phyloP scores from a whole-genome alignment of 2,329 filamentous ascomycete species.

The Diaporthe citri region DNA sequence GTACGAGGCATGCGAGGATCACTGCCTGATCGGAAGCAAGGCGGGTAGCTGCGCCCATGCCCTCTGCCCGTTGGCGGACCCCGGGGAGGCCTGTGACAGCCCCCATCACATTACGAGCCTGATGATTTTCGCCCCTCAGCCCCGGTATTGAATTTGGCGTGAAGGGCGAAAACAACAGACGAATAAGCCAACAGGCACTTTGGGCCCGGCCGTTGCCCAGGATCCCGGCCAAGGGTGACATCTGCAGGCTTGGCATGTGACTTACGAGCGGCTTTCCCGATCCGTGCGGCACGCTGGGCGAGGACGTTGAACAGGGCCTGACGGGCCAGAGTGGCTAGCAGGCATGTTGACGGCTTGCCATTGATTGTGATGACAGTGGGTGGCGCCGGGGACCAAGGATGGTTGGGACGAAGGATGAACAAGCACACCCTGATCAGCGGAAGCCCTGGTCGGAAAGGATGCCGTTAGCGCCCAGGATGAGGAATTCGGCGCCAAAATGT shows the following conservation, averaged over 20 bases:
- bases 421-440: constrained; percentile 4
- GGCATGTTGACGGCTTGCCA: background rate
- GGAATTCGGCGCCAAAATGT: background rate
- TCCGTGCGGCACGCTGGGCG: background rate
- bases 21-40: background rate
- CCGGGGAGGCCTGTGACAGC: background rate
- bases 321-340: background rate
- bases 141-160: background rate
- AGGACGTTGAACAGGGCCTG: background rate
- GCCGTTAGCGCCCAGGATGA: background rate
- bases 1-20: background rate
- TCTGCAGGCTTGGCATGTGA: background rate
- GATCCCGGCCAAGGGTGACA: background rate
- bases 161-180: background rate
- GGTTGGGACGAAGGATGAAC: constrained; percentile 3
- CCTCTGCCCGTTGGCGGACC: background rate
- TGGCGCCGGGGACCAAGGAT: background rate
- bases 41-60: constrained; percentile 26
- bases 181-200: background rate
- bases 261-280: background rate
- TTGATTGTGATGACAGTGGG: background rate
- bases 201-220: background rate
- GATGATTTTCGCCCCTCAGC: background rate
- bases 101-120: constrained; percentile 5
- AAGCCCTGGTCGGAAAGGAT: background rate